Evolutionary conservation across 2,329 filamentous ascomycete genomes (phyloP).

Genomic region (Beauveria caledonica): DNA sequence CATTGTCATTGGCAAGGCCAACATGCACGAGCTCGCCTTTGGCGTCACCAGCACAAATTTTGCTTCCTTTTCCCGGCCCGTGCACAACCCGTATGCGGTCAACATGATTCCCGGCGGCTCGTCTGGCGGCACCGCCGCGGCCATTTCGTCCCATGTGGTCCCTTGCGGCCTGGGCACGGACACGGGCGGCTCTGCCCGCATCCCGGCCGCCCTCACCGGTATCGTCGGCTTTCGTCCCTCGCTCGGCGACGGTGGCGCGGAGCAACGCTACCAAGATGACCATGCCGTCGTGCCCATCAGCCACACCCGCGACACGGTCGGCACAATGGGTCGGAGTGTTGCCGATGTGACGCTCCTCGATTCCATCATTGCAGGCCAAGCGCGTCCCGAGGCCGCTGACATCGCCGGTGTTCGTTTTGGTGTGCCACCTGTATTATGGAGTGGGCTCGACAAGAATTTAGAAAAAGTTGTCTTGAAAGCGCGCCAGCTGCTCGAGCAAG

Average conservation of each 20-base stretch:
- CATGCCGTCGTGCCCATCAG: conserved; percentile 11
- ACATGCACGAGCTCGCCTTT: conserved; percentile 32
- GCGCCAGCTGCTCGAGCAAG: conserved; percentile 5
- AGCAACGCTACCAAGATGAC: conserved; percentile 13
- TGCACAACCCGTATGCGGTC: conserved; percentile 14
- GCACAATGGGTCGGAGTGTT: conserved; percentile 9
- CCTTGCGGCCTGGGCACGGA: conserved; percentile 17
- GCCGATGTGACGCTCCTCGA: conserved; percentile 12
- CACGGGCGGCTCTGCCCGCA: conserved; percentile 15
- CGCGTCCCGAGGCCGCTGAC: not conserved
- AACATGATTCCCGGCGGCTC: conserved; percentile 16
- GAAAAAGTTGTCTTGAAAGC: conserved; percentile 7
- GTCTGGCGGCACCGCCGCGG: conserved; percentile 15
- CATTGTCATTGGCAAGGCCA: conserved; percentile 39
- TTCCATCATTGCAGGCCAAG: conserved; percentile 10
- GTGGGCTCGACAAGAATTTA: conserved; percentile 12
- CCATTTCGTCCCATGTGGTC: conserved; percentile 16
- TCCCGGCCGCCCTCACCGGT: conserved; percentile 16
- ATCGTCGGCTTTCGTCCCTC: conserved; percentile 15
- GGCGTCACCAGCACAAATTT: conserved; percentile 17
- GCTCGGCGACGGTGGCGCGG: conserved; percentile 13
- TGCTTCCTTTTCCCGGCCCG: conserved; percentile 13
- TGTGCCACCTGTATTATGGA: conserved; percentile 14
- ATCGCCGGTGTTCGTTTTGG: conserved; percentile 11
- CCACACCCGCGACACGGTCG: conserved; percentile 12